Conservation (phyloP, 192 early-diverging fungal genomes). For the Mortierella claussenii region DNA sequence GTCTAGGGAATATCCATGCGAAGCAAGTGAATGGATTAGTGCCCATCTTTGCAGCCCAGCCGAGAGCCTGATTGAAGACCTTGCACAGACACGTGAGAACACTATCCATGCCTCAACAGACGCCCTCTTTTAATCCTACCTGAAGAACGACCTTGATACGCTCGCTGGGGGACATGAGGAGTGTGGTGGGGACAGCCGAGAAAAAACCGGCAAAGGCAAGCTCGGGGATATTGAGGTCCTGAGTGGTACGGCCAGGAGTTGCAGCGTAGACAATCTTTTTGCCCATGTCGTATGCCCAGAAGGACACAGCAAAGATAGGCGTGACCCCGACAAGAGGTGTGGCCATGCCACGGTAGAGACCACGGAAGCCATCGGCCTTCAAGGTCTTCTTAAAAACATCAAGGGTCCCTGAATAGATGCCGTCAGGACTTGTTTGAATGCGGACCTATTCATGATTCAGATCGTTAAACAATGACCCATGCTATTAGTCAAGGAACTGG, state of each 20-base stretch:
- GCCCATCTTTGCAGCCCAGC: no score
- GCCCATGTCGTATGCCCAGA: conserved; percentile 90
- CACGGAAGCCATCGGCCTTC: conserved; percentile 88
- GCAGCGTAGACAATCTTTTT: conserved; percentile 72
- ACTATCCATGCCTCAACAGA: no score
- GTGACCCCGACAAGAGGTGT: conserved; percentile 94
- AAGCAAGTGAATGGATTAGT: no score
- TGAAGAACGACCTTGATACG: conserved; percentile 97
- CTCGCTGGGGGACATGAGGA: conserved; percentile 95
- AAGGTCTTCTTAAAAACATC: conserved; percentile 94
- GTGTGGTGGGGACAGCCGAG: conserved; percentile 94
- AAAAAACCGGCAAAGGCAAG: conserved; percentile 92
- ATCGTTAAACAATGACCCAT: background rate
- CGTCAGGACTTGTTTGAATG: conserved; percentile 88
- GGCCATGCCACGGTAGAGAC: conserved; percentile 96
- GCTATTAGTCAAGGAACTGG: background rate
- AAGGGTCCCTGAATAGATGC: conserved; percentile 83
- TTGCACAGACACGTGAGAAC: conserved; percentile 21
- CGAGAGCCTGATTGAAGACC: no score
- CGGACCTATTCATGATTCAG: conserved; percentile 68
- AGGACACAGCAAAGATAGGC: conserved; percentile 95
- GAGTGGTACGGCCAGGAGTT: conserved; percentile 65
- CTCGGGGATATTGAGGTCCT: conserved; percentile 77
- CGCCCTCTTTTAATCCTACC: no score
- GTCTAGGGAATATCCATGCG: no score